phyloP scores from a whole-genome alignment of 2,329 filamentous ascomycete genomes.

The Epichloe typhina region DNA sequence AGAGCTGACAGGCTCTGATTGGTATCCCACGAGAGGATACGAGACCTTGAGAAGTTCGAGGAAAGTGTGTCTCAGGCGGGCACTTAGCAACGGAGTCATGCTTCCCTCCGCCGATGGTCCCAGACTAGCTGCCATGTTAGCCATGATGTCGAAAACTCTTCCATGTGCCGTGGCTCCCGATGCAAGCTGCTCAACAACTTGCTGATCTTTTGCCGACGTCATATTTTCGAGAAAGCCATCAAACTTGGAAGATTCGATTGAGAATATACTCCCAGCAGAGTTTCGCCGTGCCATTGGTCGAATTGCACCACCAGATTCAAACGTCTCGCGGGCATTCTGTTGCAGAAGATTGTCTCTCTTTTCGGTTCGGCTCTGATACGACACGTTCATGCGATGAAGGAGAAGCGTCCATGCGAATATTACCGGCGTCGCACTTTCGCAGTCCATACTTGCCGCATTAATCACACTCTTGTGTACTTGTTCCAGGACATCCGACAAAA shows the following conservation, averaged over 20 bases:
- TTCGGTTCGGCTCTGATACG: slow-evolving; percentile 49
- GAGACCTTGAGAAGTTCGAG: slow-evolving; percentile 59
- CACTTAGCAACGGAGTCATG: slow-evolving; percentile 42
- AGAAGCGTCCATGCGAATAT: slow-evolving; percentile 74
- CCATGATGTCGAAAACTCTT: slow-evolving; percentile 40
- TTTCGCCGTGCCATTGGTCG: slow-evolving; percentile 36
- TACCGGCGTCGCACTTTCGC: slow-evolving; percentile 55
- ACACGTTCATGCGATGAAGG: slow-evolving; percentile 53
- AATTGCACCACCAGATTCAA: slow-evolving; percentile 33
- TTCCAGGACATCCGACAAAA: slow-evolving; percentile 55
- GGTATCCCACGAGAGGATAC: slow-evolving; percentile 56
- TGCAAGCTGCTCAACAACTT: slow-evolving; percentile 38
- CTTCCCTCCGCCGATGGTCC: slow-evolving; percentile 32
- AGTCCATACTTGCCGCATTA: slow-evolving; percentile 39
- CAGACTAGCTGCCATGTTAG: slow-evolving; percentile 34
- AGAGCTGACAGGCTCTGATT: slow-evolving; percentile 53
- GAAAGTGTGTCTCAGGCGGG: slow-evolving; percentile 50
- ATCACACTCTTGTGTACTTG: slow-evolving; percentile 62
- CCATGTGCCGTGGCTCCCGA: slow-evolving; percentile 34
- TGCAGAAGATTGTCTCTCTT: slow-evolving; percentile 44
- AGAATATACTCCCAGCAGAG: slow-evolving; percentile 48
- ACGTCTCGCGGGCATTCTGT: slow-evolving; percentile 44
- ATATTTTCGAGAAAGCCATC: slow-evolving; percentile 42
- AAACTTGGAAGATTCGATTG: slow-evolving; percentile 46
- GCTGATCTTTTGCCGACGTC: slow-evolving; percentile 36